Evolutionary conservation across 805 yeast genomes (phyloP).

Genomic region (Monosporozyma yasuniensis): DNA sequence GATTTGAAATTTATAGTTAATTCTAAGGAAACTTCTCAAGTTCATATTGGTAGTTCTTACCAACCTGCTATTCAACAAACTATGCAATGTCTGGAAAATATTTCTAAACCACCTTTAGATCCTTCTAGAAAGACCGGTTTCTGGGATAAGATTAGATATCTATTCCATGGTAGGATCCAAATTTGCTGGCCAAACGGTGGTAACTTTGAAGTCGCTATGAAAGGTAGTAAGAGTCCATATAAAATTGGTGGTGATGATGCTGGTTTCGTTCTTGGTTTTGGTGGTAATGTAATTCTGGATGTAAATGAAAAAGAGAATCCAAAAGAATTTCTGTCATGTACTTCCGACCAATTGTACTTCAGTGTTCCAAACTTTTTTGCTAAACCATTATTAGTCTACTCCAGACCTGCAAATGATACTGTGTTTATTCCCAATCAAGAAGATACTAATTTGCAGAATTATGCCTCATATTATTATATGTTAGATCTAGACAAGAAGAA

Average conservation of each 20-base stretch:
- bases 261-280: conserved; percentile 72
- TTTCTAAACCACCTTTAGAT: conserved; percentile 84
- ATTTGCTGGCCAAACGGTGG: conserved; percentile 45
- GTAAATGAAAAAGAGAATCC: conserved; percentile 66
- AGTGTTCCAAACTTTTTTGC: conserved; percentile 70
- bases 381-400: conserved; percentile 48
- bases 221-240: conserved; percentile 78
- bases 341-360: conserved; percentile 54
- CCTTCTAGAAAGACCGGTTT: conserved; percentile 79
- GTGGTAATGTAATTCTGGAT: conserved; percentile 47
- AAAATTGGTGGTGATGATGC: conserved; percentile 53
- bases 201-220: conserved; percentile 49
- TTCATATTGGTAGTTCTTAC: conserved; percentile 79
- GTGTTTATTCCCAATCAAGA: conserved; percentile 41
- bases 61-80: conserved; percentile 78
- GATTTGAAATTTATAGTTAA: conserved; percentile 48
- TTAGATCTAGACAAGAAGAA: conserved; percentile 21
- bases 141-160: conserved; percentile 81
- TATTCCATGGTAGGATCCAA: conserved; percentile 62
- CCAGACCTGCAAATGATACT: conserved; percentile 37
- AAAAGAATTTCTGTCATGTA: conserved; percentile 52
- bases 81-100: conserved; percentile 68
- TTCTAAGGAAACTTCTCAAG: conserved; percentile 50
- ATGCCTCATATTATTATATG: conserved; percentile 43
- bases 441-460: conserved; percentile 33